Evolutionary conservation across 768 basidiomycete species (phyloP), one percentile per base, ranked within the genome.

Genomic region (Sarcodon sp.): DNA sequence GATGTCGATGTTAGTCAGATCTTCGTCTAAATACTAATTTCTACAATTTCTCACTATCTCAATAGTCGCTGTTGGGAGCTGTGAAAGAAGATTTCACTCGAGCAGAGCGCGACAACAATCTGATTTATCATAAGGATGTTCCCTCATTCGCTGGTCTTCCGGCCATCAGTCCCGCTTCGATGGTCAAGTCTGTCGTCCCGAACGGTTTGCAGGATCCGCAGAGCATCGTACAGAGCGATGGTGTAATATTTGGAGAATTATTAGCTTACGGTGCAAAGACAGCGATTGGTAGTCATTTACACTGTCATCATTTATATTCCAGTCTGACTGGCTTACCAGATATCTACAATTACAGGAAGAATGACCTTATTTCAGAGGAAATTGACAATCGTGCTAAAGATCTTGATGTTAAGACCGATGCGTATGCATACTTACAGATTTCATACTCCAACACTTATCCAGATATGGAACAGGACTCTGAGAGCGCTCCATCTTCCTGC

Each of bases 41-140:
- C 18, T 16, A 13, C 21, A 46, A 34, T 43, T 15, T 34, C 35
- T 45, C 46, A 13, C n/a, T 33, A 12, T 21, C 31, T 10, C 4
- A 6, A 3, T 59, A 97, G 92, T 87, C 86, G 1, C 68, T 97
- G 12, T 65, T 85, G 21, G 80, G 83, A 43, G 79, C 69, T 7
- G 67, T 96, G 21, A 75, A 83, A 54, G 78, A 75, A 46, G 75
- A 79, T 48, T 62, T 86, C 33, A 64, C 69, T 4, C 76, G 88
- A 11, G 87, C 93, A 0, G 77, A 83, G 53, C 77, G 89, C 33
- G 94, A 98, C 62, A 99, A 99, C 61, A 87, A 94, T 62, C 68
- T 96, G 6, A 96, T 99, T 35, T 99, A 97, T 65, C 90, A 96
- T 55, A 75, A 88, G 45, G 83, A 88, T 48, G 71, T 94, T 1